Evolutionary conservation across 2,329 filamentous ascomycete species (phyloP).

Genomic region (Trichoderma brevicompactum): DNA sequence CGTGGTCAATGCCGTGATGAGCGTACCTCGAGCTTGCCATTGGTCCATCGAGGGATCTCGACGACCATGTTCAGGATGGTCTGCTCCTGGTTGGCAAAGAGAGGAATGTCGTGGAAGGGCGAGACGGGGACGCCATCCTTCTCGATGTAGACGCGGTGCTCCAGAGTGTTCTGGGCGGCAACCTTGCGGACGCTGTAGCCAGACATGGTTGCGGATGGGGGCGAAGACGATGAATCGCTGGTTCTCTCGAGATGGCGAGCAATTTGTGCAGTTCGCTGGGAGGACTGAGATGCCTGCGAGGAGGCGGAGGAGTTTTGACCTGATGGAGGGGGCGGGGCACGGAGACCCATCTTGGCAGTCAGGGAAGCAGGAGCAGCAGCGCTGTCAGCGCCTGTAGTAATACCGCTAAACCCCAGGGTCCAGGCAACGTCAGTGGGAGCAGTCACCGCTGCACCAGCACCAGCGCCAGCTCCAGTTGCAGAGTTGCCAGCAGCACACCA

Average conservation of each 20-base stretch:
- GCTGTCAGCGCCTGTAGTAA: neutral
- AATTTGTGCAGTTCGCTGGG: conserved; percentile 57
- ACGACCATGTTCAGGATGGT: conserved; percentile 99
- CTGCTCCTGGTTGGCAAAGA: conserved; percentile 96
- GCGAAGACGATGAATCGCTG: conserved; percentile 31
- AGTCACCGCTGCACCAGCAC: conserved; percentile 9
- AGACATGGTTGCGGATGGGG: conserved; percentile 53
- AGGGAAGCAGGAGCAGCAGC: conserved; percentile 1
- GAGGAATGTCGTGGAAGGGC: conserved; percentile 97
- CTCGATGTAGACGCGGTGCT: conserved; percentile 97
- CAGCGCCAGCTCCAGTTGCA: neutral
- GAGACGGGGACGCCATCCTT: conserved; percentile 94
- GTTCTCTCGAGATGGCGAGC: conserved; percentile 53
- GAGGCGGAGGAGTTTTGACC: conserved; percentile 34
- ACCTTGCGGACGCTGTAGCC: conserved; percentile 83
- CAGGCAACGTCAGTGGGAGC: neutral
- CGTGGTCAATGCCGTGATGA: neutral
- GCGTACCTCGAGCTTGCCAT: conserved; percentile 97
- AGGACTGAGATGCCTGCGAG: conserved; percentile 48
- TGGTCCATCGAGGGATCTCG: conserved; percentile 99
- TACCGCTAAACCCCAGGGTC: too few species aligned
- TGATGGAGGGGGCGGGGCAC: conserved; percentile 48
- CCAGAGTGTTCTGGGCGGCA: conserved; percentile 86
- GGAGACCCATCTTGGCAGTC: conserved; percentile 35
- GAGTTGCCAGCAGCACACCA: neutral